Evolutionary conservation across 1,284 basidiomycete species (phyloP).

Genomic region (Ganoderma lucidum): DNA sequence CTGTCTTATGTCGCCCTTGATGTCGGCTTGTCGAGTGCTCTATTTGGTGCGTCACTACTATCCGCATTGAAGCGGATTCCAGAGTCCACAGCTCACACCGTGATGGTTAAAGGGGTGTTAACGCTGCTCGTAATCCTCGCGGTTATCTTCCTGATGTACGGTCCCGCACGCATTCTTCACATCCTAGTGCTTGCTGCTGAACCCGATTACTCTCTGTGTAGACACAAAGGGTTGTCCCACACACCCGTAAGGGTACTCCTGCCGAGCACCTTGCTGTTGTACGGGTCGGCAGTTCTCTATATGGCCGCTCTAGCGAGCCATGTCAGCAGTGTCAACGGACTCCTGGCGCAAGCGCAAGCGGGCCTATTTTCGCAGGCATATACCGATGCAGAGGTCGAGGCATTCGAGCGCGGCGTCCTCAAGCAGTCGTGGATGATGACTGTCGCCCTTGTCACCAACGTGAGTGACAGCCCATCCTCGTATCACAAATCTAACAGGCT

Average conservation of each 20-base stretch:
- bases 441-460: not conserved
- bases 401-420: not conserved
- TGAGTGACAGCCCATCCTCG: not conserved
- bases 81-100: not conserved
- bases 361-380: not conserved
- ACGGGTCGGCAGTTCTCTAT: not conserved
- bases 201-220: not conserved
- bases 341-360: not conserved
- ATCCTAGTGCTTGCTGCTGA: not conserved
- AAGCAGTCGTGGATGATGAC: constrained; percentile 10
- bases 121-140: not conserved
- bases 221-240: not conserved
- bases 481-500: not conserved
- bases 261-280: not conserved
- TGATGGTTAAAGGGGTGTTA: not conserved
- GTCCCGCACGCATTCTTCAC: not conserved
- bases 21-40: not conserved
- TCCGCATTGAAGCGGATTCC: not conserved
- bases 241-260: not conserved
- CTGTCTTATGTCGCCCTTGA: not conserved
- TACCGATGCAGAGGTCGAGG: not conserved
- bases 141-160: not conserved
- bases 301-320: constrained; percentile 3
- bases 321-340: not conserved
- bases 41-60: not conserved